A percentile compares a stretch with the other conserved stretches of the same genome.
Conservation (phyloP, 805 yeast species). For the Alloascoidea africana region DNA sequence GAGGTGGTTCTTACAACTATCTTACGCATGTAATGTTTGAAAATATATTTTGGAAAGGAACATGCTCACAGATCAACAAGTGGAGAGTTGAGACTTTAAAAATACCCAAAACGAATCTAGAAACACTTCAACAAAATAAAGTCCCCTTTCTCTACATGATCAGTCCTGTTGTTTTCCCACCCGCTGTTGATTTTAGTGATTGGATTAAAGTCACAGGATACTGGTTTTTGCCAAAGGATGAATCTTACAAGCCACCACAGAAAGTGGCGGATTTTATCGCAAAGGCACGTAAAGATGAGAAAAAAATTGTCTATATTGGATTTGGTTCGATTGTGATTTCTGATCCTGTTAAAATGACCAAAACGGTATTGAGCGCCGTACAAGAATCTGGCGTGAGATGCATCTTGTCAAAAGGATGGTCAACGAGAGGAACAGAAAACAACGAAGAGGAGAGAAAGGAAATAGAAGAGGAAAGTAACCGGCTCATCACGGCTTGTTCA, state of each 20-base stretch:
- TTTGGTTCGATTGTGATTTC: constrained; percentile 91
- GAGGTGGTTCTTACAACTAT: constrained; percentile 87
- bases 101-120: constrained; percentile 55
- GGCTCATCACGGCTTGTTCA: constrained; percentile 2
- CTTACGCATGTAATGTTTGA: constrained; percentile 90
- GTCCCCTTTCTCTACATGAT: constrained; percentile 85
- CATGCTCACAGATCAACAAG: constrained; percentile 67
- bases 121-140: constrained; percentile 54
- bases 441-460: constrained; percentile 18
- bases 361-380: constrained; percentile 69
- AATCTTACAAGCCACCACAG: constrained; percentile 49
- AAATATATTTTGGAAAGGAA: constrained; percentile 87
- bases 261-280: constrained; percentile 43
- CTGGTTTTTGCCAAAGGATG: constrained; percentile 67
- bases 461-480: constrained; percentile 19
- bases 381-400: constrained; percentile 70
- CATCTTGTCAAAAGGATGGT: constrained; percentile 89
- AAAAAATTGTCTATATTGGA: constrained; percentile 80
- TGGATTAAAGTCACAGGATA: constrained; percentile 96
- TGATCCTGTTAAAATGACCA: constrained; percentile 64
- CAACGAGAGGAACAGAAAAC: constrained; percentile 43
- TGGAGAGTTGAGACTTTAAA: constrained; percentile 67
- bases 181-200: constrained; percentile 84
- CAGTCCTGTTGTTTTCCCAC: constrained; percentile 80
- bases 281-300: constrained; percentile 40